Evolutionary conservation across 257 asterid genomes (phyloP), one percentile per base, ranked within the genome.

Genomic region (Buddleja alternifolia): DNA sequence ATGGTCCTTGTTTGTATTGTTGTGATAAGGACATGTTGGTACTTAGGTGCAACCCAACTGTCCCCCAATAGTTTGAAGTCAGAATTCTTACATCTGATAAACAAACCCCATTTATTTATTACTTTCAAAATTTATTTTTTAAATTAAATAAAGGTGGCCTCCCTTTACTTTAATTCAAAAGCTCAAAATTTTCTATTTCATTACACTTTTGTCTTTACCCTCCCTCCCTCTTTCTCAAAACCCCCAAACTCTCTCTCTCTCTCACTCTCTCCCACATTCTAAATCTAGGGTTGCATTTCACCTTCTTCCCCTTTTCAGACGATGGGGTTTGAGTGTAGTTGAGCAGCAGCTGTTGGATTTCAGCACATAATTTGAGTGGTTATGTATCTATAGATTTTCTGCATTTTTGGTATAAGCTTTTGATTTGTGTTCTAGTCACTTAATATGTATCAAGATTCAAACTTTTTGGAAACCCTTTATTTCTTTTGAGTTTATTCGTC

Each of bases 191-290:
- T 84, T 71, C 83, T 65, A 80, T 72, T 85, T 77, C 81, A 60
- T 81, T 79, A 68, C 82, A 82, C 94, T 84, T 85, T 90, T 88
- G 95, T 90, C 92, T 81, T 93, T 80, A 74, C 78, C 83, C 82
- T 77, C 75, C 77, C 78, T 67, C 83, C 34, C 34, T 29, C 34
- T 29, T 29, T 29, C 34, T 5, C 34, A 29, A 29, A 29, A 29
- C 2, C 2, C 34, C 5, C 34, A 29, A 2, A 29, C 2, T 29
- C 34, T 5, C 34, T 29, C 34, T 65, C 71, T 56, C 75, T 42
- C 62, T 57, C 34, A 12, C 66, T 23, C 80, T 66, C 81, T 40
- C 63, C 68, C 62, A 67, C 81, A 69, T 81, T 83, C 82, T 75
- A 83, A 87, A 87, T 87, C 98, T 92, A 87, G 94, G 98, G 88